phyloP scores from a whole-genome alignment of 768 basidiomycete species.

The Mycena kentingensis region DNA sequence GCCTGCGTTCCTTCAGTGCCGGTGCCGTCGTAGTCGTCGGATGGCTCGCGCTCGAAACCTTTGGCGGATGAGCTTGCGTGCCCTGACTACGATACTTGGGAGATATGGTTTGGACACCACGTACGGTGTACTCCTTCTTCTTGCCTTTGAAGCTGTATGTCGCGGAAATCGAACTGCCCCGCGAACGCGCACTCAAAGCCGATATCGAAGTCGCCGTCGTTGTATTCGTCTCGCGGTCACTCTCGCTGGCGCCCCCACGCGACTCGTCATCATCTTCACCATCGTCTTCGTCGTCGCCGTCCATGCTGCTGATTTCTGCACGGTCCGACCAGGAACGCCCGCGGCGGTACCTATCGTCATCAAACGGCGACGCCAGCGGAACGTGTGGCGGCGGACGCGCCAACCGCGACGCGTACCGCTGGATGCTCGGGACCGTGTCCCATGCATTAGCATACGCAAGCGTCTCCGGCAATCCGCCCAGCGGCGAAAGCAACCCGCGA shows the following conservation, averaged over 20 bases:
- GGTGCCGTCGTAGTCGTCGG: slow-evolving; percentile 22
- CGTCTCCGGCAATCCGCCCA: slow-evolving; percentile 55
- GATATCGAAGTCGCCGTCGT: slow-evolving; percentile 35
- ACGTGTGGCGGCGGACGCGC: slow-evolving; percentile 49
- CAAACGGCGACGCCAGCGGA: slow-evolving; percentile 52
- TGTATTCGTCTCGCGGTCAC: slow-evolving; percentile 36
- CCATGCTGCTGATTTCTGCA: slow-evolving; percentile 70
- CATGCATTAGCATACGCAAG: slow-evolving; percentile 79
- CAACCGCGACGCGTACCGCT: slow-evolving; percentile 67
- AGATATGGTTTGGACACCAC: slow-evolving; percentile 71
- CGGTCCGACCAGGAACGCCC: slow-evolving; percentile 52
- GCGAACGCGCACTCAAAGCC: slow-evolving; percentile 12
- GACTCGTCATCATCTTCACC: slow-evolving; percentile 58
- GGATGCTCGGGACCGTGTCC: slow-evolving; percentile 81
- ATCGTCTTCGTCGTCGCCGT: slow-evolving; percentile 82
- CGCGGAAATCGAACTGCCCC: slow-evolving; percentile 33
- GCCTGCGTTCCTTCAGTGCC: slow-evolving; percentile 27
- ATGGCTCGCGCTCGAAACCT: slow-evolving; percentile 24
- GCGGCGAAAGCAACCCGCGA: slow-evolving; percentile 44
- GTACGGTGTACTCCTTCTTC: slow-evolving; percentile 60
- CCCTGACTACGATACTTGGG: slow-evolving; percentile 55
- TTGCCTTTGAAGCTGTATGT: slow-evolving; percentile 40
- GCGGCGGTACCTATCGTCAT: slow-evolving; percentile 44
- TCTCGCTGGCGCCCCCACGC: slow-evolving; percentile 35
- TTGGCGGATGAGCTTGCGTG: slow-evolving; percentile 52